Percentiles rank a stretch among this genome's conserved stretches.
Evolutionary conservation across 176 grass and related monocot species (phyloP).

Genomic region (Rhipidocladum racemiflorum): DNA sequence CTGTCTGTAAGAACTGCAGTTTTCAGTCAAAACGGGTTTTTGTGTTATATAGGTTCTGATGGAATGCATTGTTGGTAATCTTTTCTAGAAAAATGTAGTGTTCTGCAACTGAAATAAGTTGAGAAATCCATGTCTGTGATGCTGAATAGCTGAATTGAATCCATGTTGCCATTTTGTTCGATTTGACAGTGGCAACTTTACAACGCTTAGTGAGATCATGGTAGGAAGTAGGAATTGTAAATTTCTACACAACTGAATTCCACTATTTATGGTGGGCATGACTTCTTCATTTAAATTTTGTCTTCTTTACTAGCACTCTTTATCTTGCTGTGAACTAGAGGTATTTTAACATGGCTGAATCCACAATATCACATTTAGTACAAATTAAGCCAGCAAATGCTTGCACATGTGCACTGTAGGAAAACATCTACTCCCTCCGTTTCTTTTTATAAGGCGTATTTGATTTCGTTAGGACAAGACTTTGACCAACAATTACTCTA

Average conservation of each 20-base stretch:
- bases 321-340: neutral
- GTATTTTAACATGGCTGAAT: neutral
- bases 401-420: neutral
- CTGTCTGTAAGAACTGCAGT: neutral
- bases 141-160: neutral
- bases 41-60: slow-evolving; percentile 1
- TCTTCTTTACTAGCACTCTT: neutral
- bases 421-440: too few relatives aligned
- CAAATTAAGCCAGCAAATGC: neutral
- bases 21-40: neutral
- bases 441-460: too few relatives aligned
- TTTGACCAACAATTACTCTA: too few relatives aligned
- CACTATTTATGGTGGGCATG: neutral
- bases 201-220: neutral
- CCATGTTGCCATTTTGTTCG: neutral
- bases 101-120: neutral
- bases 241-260: neutral
- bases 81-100: neutral
- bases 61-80: neutral
- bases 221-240: neutral
- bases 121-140: neutral
- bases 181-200: neutral
- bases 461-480: too few relatives aligned
- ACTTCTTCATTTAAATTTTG: neutral
- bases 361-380: neutral